Base-by-base conservation (phyloP, 257 asterid species). In the Linaria vulgaris region DNA sequence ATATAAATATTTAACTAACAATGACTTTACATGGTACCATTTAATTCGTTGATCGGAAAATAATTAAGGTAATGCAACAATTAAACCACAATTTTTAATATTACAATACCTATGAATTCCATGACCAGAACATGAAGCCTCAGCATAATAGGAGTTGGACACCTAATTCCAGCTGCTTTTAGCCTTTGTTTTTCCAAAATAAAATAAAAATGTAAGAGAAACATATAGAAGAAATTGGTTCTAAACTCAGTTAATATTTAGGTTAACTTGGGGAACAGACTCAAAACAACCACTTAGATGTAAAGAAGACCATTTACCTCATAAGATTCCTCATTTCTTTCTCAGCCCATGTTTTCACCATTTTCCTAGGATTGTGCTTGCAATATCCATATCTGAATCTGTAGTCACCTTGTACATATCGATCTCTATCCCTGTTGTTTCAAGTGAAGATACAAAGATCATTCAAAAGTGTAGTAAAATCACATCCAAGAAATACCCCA, bases 281-380 rank as follows among this genome's bases (percentile, higher is more conserved):
- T 68, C 14, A 31, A 50, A 38, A 49, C 21, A 56, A 62, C 46
- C 19, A 25, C 12, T 46, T 57, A 11, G 22, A 43, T 14, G 59
- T 37, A 17, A 46, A 31, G 57, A 57, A 52, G 56, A 22, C 12
- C 16, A 56, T 48, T 47, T 69, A 92, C 97, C 97, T 89, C 95
- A 89, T 82, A 34, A 89, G 96, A 85, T 92, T 92, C 76, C 97
- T 85, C 99, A 89, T 85, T 82, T 92, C 99, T 71, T 92, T 92
- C 82, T 92, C 97, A 64, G 99, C 96, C 99, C 97, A 92, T 25
- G 97, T 87, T 70, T 92, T 85, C 27, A 92, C 99, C 99, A 92
- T 92, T 77, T 92, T 87, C 48, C 99, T 74, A 25, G 99, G 99
- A 69, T 92, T 92, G 79, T 85, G 92, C 83, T 87, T 92, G 85